Percentiles rank a stretch among this genome's conserved stretches.
Conservation (phyloP, 768 basidiomycete genomes). For the Russula sp. region DNA sequence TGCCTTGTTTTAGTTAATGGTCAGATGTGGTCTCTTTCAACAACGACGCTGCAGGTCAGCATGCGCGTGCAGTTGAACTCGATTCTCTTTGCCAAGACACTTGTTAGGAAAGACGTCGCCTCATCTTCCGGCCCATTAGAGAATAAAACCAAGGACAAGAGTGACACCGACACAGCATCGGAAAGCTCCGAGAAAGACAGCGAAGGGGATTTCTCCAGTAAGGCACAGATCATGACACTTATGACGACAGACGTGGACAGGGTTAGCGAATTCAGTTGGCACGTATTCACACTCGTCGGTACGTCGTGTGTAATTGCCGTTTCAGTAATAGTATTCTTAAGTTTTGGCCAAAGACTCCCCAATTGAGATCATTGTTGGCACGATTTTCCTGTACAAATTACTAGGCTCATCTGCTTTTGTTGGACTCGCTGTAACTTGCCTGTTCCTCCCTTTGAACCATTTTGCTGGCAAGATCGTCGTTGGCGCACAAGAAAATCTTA, state of each 20-base stretch:
- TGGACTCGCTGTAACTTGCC: conserved; percentile 68
- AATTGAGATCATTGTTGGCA: conserved; percentile 69
- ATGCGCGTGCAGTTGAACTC: conserved; percentile 74
- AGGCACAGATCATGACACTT: conserved; percentile 85
- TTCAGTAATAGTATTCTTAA: neutral
- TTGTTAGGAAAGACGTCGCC: conserved; percentile 78
- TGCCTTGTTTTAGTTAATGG: conserved; percentile 41
- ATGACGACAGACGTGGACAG: conserved; percentile 95
- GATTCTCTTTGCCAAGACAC: conserved; percentile 78
- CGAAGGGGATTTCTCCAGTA: conserved; percentile 46
- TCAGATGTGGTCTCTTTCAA: conserved; percentile 65
- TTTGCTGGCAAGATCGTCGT: conserved; percentile 75
- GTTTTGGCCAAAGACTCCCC: conserved; percentile 56
- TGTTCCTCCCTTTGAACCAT: conserved; percentile 69
- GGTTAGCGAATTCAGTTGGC: conserved; percentile 78
- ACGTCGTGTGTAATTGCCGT: conserved; percentile 19
- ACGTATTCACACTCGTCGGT: conserved; percentile 70
- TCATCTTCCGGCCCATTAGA: conserved; percentile 40
- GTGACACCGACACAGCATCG: conserved; percentile 7
- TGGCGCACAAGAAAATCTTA: conserved; percentile 71
- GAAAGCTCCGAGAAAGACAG: conserved; percentile 41
- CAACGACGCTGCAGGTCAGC: conserved; percentile 61
- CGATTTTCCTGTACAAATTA: conserved; percentile 66
- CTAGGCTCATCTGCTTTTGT: conserved; percentile 74
- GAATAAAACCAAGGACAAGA: conserved; percentile 23